Conservation (phyloP, 768 basidiomycete genomes). For the Hygrophorus pudorinus region DNA sequence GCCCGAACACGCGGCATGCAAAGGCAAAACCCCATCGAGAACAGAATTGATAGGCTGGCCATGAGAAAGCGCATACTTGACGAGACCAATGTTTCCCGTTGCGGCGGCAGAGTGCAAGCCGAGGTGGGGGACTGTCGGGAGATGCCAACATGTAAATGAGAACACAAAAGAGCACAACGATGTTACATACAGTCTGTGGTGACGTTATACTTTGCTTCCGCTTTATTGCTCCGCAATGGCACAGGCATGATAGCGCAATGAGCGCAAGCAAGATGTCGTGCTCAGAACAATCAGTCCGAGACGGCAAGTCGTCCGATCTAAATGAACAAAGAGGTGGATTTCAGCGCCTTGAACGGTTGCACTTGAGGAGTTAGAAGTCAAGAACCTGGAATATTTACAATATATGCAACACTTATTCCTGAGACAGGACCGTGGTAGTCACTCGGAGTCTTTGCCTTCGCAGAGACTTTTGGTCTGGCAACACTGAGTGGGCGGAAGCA, state of each 20-base stretch:
- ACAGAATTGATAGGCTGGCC: constrained; percentile 97
- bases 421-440: no score
- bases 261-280: neutral
- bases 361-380: no score
- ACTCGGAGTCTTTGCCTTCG: no score
- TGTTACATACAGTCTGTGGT: constrained; percentile 42
- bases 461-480: no score
- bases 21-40: constrained; percentile 90
- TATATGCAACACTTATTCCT: no score
- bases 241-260: constrained; percentile 29
- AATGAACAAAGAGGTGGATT: neutral
- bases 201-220: constrained; percentile 48
- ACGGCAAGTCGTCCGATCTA: neutral
- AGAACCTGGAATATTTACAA: no score
- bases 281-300: neutral
- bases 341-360: no score
- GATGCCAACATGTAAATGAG: no score
- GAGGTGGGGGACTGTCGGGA: constrained; percentile 53
- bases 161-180: no score
- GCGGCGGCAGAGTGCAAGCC: constrained; percentile 71
- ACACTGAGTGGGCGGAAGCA: no score
- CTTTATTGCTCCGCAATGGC: constrained; percentile 38
- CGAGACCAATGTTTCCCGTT: constrained; percentile 85
- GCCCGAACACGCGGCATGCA: constrained; percentile 90
- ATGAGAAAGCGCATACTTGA: constrained; percentile 84